Percentiles rank a stretch among this genome's conserved stretches.
phyloP scores from a whole-genome alignment of 2,329 filamentous ascomycete genomes.

The Fusarium oxysporum region DNA sequence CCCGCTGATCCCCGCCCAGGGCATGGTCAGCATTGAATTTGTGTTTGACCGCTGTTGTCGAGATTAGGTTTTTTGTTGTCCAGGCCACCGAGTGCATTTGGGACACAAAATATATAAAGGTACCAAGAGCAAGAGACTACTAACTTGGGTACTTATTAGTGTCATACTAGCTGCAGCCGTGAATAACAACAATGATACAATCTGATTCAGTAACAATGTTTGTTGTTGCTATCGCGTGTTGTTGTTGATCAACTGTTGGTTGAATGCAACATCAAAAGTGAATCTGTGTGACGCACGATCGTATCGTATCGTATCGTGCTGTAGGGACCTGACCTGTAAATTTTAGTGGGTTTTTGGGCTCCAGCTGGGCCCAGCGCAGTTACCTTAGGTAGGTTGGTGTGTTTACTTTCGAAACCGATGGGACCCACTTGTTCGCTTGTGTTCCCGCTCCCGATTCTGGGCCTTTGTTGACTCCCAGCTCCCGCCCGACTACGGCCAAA shows the following conservation, averaged over 20 bases:
- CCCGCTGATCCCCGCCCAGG: constrained; percentile 32
- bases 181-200: background rate
- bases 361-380: background rate
- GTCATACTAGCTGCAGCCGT: background rate
- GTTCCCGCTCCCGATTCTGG: constrained; percentile 30
- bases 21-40: constrained; percentile 21
- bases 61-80: constrained; percentile 30
- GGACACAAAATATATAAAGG: background rate
- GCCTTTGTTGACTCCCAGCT: constrained; percentile 31
- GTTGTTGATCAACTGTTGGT: constrained; percentile 27
- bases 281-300: constrained; percentile 37
- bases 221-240: constrained; percentile 13
- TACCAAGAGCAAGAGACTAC: background rate
- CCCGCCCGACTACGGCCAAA: constrained; percentile 21
- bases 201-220: background rate
- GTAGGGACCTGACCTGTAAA: constrained; percentile 10
- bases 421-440: constrained; percentile 35
- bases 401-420: constrained; percentile 42
- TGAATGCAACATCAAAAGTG: constrained; percentile 17
- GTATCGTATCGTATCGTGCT: constrained; percentile 1
- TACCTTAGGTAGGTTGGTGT: background rate
- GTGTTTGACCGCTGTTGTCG: constrained; percentile 39
- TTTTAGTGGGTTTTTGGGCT: background rate
- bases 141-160: background rate
- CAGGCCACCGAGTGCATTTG: constrained; percentile 31